Base-by-base conservation (phyloP, 768 basidiomycete species). In the Zangia roseola region DNA sequence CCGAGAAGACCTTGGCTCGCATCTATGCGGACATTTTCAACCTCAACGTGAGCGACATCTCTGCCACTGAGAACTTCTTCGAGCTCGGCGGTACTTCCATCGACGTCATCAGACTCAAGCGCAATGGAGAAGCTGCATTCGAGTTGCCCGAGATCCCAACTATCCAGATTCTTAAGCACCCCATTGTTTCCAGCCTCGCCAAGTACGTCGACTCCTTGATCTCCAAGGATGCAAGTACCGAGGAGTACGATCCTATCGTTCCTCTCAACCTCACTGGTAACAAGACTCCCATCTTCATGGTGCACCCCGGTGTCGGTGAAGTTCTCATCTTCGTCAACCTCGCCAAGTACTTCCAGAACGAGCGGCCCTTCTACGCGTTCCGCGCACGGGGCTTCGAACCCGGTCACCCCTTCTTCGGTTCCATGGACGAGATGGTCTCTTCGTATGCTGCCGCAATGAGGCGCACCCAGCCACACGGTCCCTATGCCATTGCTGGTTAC, bases 321-420 rank as follows among this genome's bases (percentile, higher is more conserved):
- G 61, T 72, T 5, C 57, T 71, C 8, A 67, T 72, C 40, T 75
- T 75, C 58, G 63, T 76, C 43, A 74, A 72, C 54, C 63, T 76
- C 8, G 73, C 74, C 3, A 71, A 71, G n/a, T 66, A 64, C 34
- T 66, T 76, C 45, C 63, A 63, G 17, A 69, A 72, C 17, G 72
- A 76, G 13, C 67, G 75, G 0, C 74, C 74, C 5, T 63, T 76
- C 28, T 76, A 76, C 47, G 75, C 74, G 4, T 62, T 76, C 39
- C 74, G 74, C n/a, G 74, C 74, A 5, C 66, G 71, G 26, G 74
- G 74, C 8, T 74, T 76, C 47, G 75, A 75, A 39, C 61, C 63
- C 5, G 68, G 61, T 17, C 68, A 76, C 41, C 57, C 57, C 0
- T 65, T 68, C 50, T 74, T 74, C 45, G 43, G 49, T 1, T 58